Conservation (phyloP, 1,284 basidiomycete genomes). For the Ustilago lituana region DNA sequence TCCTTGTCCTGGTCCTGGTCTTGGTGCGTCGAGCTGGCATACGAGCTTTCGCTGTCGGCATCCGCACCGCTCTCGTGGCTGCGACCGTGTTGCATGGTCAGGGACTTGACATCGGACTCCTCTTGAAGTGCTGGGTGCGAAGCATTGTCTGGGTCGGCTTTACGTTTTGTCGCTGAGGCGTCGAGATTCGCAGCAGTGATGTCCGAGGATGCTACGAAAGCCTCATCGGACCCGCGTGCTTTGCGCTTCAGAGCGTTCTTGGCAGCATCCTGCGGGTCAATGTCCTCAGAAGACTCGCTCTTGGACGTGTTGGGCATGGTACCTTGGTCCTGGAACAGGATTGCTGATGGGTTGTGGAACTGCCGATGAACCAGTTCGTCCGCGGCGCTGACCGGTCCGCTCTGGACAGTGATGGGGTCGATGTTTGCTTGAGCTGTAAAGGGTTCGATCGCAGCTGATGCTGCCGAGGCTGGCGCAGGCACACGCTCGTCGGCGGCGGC, state of each 20-base stretch:
- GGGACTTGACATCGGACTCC: constrained; percentile 7
- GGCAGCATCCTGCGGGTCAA: constrained; percentile 28
- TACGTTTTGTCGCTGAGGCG: constrained; percentile 15
- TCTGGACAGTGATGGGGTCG: constrained; percentile 19
- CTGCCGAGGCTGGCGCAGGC: constrained; percentile 6
- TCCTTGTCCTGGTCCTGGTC: not conserved
- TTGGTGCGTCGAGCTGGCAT: constrained; percentile 20
- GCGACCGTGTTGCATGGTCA: constrained; percentile 22
- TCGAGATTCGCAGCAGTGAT: not conserved
- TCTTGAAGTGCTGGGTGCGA: not conserved
- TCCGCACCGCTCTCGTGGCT: constrained; percentile 46
- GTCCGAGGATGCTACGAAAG: not conserved
- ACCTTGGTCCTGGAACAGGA: constrained; percentile 13
- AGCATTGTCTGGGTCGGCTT: constrained; percentile 3
- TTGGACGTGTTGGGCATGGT: constrained; percentile 4
- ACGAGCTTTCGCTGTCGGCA: constrained; percentile 47
- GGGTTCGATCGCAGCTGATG: constrained; percentile 13
- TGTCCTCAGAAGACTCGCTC: constrained; percentile 26
- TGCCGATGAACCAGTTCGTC: constrained; percentile 12
- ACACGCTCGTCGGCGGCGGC: no score
- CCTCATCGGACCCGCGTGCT: constrained; percentile 23
- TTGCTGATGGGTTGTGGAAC: constrained; percentile 8
- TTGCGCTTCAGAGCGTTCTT: constrained; percentile 35
- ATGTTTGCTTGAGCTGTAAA: constrained; percentile 14
- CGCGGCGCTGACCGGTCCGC: constrained; percentile 19